Evolutionary conservation across 1,139 yeast genomes (phyloP).

Genomic region (Nakaseomyces nivariensis): DNA sequence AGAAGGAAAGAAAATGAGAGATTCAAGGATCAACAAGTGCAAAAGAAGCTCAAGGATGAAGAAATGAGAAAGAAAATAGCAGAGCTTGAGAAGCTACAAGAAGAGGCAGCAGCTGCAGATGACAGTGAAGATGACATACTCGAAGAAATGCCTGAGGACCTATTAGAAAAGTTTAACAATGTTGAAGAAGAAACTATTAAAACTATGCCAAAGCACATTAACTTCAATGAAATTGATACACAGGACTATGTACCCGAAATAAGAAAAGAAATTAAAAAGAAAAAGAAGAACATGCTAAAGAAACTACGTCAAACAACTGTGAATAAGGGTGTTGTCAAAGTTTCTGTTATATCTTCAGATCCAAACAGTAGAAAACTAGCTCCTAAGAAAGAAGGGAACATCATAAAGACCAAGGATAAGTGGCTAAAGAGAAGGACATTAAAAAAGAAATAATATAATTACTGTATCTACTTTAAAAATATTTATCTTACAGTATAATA

Average conservation of each 20-base stretch:
- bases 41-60: constrained; percentile 30
- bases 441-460: constrained; percentile 16
- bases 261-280: constrained; percentile 28
- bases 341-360: constrained; percentile 22
- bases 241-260: constrained; percentile 10
- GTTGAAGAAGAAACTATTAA: constrained; percentile 7
- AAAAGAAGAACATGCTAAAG: constrained; percentile 37
- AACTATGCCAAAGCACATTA: constrained; percentile 14
- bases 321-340: constrained; percentile 50
- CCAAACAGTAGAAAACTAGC: constrained; percentile 16
- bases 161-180: constrained; percentile 20
- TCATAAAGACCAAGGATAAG: constrained; percentile 39
- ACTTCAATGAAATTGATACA: constrained; percentile 24
- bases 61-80: constrained; percentile 27
- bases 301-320: constrained; percentile 33
- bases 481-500: neutral
- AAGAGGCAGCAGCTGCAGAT: neutral
- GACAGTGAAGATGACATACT: constrained; percentile 6
- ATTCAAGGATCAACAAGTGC: constrained; percentile 37
- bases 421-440: constrained; percentile 55
- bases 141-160: constrained; percentile 26
- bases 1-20: constrained; percentile 41
- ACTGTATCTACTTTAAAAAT: neutral
- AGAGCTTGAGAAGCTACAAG: constrained; percentile 17
- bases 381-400: constrained; percentile 38